These are phyloP conservation scores for Nelumbo lutea DNA, from an alignment of 164 flowering plant species.

Conservation along the genomic window DNA sequence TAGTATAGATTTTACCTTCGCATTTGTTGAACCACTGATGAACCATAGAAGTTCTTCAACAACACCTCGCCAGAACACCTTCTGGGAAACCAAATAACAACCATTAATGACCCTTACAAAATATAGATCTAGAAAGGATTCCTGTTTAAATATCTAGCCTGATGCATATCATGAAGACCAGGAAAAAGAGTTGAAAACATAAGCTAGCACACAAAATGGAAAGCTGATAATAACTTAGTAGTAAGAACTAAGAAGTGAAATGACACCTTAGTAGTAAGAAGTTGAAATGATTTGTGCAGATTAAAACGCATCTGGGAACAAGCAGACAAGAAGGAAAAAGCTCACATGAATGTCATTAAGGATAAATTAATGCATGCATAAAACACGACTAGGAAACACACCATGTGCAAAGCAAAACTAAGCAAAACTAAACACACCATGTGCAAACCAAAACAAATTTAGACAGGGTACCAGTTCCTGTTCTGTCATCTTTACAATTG, in stretches of 20 bases:
- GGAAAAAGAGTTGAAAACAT: too few species aligned
- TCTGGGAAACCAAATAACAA: slow-evolving; percentile 28
- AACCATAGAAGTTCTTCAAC: slow-evolving; percentile 82
- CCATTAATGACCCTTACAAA: not conserved
- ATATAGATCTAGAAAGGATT: not conserved
- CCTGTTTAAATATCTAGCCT: too few species aligned
- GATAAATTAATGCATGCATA: not conserved
- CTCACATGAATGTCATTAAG: not conserved
- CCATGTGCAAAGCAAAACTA: not conserved
- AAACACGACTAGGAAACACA: not conserved
- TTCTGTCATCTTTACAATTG: slow-evolving; percentile 66
- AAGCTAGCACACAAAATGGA: too few species aligned
- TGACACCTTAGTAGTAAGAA: slow-evolving; percentile 85
- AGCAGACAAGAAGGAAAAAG: not conserved
- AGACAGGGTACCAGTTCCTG: slow-evolving; percentile 92
- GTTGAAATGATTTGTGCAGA: slow-evolving; percentile 78
- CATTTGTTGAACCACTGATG: slow-evolving; percentile 80
- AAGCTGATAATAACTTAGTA: too few species aligned
- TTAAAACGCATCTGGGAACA: slow-evolving; percentile 76
- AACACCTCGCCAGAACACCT: slow-evolving; percentile 76
- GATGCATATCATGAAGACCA: too few species aligned
- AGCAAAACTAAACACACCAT: too few species aligned
- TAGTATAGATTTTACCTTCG: slow-evolving; percentile 38
- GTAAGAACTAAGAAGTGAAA: not conserved
- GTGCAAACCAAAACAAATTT: slow-evolving; percentile 47